Percentiles rank a stretch among this genome's conserved stretches.
These are phyloP conservation scores for Picea glauca DNA, from an alignment of 75 land plant species.

Conservation along the genomic window DNA sequence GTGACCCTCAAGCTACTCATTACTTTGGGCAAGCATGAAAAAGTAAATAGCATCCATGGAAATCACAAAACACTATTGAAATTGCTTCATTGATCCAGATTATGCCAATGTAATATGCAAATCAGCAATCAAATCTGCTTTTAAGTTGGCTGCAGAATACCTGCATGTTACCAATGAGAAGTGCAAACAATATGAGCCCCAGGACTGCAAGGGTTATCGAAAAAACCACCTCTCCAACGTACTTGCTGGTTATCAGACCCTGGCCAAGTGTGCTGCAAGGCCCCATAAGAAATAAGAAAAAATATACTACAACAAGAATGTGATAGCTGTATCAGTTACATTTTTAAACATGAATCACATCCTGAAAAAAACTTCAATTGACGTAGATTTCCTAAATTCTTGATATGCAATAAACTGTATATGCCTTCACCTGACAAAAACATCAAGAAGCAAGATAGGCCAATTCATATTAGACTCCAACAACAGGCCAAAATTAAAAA, in stretches of 20 bases:
- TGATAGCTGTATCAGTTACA: neutral
- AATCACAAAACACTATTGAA: neutral
- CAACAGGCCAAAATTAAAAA: neutral
- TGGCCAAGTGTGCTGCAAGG: slow-evolving; percentile 69
- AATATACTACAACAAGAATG: neutral
- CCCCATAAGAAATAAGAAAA: neutral
- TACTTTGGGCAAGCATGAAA: neutral
- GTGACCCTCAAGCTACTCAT: neutral
- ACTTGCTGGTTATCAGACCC: slow-evolving; percentile 58
- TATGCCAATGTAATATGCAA: neutral
- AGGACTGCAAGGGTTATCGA: slow-evolving; percentile 56
- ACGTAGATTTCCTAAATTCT: neutral
- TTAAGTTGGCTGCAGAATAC: slow-evolving; percentile 13
- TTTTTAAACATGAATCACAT: neutral
- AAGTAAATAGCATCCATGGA: neutral
- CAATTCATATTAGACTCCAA: neutral
- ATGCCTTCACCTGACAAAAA: neutral
- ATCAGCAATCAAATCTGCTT: too few relatives aligned
- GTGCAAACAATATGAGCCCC: slow-evolving; percentile 76
- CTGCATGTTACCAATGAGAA: slow-evolving; percentile 84
- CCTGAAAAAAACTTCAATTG: neutral
- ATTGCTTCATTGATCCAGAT: too few relatives aligned
- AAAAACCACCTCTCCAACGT: slow-evolving; percentile 64
- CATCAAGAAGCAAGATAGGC: neutral
- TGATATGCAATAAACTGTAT: neutral